Evolutionary conservation across 2,329 filamentous ascomycete genomes (phyloP).

Genomic region (Thelonectria blattea): DNA sequence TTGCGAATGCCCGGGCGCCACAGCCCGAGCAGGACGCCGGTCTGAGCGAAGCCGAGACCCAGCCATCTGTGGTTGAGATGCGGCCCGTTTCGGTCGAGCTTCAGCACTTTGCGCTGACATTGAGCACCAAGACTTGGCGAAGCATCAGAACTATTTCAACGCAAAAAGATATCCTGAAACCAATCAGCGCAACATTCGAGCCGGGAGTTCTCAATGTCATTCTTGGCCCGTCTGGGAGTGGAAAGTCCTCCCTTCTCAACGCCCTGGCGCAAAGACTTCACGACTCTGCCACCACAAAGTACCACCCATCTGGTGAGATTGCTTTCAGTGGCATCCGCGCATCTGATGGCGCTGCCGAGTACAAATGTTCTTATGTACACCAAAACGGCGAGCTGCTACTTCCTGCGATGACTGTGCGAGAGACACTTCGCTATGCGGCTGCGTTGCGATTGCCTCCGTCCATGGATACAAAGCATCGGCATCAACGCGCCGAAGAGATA

Average conservation of each 20-base stretch:
- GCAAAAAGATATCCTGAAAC: constrained; percentile 64
- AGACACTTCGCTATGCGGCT: constrained; percentile 73
- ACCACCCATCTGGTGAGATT: constrained; percentile 65
- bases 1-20: constrained; percentile 63
- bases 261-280: constrained; percentile 71
- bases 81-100: constrained; percentile 57
- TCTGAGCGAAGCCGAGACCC: constrained; percentile 71
- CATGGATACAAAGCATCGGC: constrained; percentile 71
- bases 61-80: constrained; percentile 54
- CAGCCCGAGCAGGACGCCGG: constrained; percentile 61
- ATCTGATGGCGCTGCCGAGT: constrained; percentile 65
- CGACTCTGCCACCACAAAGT: constrained; percentile 64
- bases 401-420: constrained; percentile 74
- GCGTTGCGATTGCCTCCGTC: constrained; percentile 70
- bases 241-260: constrained; percentile 76
- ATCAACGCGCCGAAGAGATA: constrained; percentile 70
- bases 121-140: background rate
- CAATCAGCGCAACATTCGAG: constrained; percentile 68
- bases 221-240: constrained; percentile 78
- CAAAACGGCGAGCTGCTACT: constrained; percentile 78
- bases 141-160: background rate
- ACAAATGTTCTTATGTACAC: constrained; percentile 72
- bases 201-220: constrained; percentile 74
- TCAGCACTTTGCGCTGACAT: background rate
- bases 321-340: constrained; percentile 71